Base-by-base conservation (phyloP, 768 basidiomycete genomes). In the Cystoderma amianthinum region DNA sequence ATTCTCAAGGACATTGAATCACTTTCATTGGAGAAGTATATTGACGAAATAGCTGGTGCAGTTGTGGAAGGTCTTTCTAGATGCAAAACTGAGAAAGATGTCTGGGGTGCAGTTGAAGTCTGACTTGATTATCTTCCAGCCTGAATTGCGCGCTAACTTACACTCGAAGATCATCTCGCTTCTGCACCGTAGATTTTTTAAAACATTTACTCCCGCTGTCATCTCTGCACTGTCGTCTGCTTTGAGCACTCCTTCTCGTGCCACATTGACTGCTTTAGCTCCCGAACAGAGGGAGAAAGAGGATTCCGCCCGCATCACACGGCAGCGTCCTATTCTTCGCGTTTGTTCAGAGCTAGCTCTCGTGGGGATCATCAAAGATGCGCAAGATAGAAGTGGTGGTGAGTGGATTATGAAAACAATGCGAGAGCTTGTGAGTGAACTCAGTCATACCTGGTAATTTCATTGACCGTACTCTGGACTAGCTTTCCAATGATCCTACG, bases 61-160 rank as follows among this genome's bases (percentile, higher is more conserved):
- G 71, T 84, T 1, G 66, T 89, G 2, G 96, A 99, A 56, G 96
- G 96, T 3, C 68, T 93, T 30, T 62, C 62, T 6, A 78, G 85
- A 48, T 95, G 93, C 61, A 96, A 92, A 67, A 88, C 86, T 0
- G 95, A 96, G 60, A 82, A 84, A 48, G 95, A 99, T 51, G 75
- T 90, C 15, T 86, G 86, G 82, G 82, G 82, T 44, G 91, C 92
- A 19, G 86, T 92, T 13, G 94, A 98, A 74, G 96, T 95, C 69
- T 46, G 53, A 51, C 32, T n/a, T 6, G 21, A n/a, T n/a, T n/a
- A n/a, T n/a, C n/a, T n/a, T n/a, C n/a, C n/a, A n/a, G n/a, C n/a
- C n/a, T n/a, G n/a, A 17, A n/a, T 17, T 9, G 16, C 12, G 28
- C 43, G 21, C 45, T 36, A 19, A 41, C 25, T 34, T 42, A n/a